These are phyloP conservation scores for Sporormia fimetaria DNA, from an alignment of 495 filamentous ascomycete genomes.

Conservation along the genomic window DNA sequence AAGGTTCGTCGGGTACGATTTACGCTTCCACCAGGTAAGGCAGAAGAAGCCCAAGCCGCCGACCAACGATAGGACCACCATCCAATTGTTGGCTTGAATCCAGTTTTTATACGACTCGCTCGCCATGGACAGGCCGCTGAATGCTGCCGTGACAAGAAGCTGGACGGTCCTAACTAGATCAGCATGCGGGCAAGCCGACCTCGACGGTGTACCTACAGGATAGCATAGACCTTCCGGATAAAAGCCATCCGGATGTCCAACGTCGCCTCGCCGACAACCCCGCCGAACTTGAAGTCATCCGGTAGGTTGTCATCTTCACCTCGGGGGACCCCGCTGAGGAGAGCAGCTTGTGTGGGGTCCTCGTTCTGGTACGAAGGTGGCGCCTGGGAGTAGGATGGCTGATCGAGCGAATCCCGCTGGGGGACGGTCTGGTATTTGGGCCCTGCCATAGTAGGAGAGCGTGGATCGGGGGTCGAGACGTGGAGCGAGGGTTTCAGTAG, in stretches of 20 bases:
- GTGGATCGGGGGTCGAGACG: too few species aligned
- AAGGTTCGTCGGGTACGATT: constrained; percentile 90
- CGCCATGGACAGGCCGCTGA: constrained; percentile 78
- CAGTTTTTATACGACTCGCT: constrained; percentile 66
- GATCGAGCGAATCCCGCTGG: constrained; percentile 35
- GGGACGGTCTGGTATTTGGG: constrained; percentile 35
- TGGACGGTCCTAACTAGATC: constrained; percentile 58
- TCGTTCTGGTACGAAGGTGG: constrained; percentile 71
- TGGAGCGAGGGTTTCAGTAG: too few species aligned
- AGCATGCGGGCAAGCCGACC: too few species aligned
- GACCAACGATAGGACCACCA: constrained; percentile 77
- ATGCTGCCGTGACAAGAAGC: constrained; percentile 67
- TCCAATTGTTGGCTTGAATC: constrained; percentile 73
- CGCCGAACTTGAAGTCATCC: constrained; percentile 98
- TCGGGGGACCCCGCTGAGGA: constrained; percentile 54
- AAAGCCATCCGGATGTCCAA: constrained; percentile 96
- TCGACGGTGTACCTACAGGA: constrained; percentile 45
- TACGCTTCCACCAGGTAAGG: constrained; percentile 94
- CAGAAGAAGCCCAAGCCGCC: constrained; percentile 71
- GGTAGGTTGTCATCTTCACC: constrained; percentile 83
- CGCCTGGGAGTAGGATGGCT: constrained; percentile 56
- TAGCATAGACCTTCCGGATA: constrained; percentile 84
- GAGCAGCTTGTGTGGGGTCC: constrained; percentile 36
- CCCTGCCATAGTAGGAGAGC: constrained; percentile 28
- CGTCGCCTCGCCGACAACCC: constrained; percentile 81